Base-by-base conservation (phyloP, 2,329 filamentous ascomycete species). In the Cladobotryum mycophilum region DNA sequence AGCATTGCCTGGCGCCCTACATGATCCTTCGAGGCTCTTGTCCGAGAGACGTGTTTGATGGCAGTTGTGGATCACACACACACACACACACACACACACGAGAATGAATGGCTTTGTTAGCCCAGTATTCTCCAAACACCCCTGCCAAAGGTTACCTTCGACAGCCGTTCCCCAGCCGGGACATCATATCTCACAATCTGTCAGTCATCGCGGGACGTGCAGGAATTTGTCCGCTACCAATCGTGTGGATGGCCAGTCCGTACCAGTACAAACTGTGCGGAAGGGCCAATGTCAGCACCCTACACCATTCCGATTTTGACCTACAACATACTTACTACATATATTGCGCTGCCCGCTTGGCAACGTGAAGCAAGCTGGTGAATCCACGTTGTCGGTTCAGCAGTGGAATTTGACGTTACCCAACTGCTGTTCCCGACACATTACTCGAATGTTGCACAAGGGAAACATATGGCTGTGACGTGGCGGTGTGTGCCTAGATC, bases 201-300 rank as follows among this genome's bases (percentile, higher is more conserved):
- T 50, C 48, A 43, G 51, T 53, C 47, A 53, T 53, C 51, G 51
- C 42, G 38, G 51, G 51, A 53, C 22, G 38, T 50, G 47, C 51
- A 43, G 43, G 36, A 37, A 35, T 52, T 52, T 41, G 50, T 41
- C 49, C 46, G 50, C 41, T 52, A 49, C 50, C 50, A 49, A 49
- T 52, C 47, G 47, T 30, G 41, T 49, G 50, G 50, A 40, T 45
- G n/a, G 41, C 41, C 22, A 52, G 41, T 11, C 25, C 9, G 25
- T 30, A 30, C 13, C 41, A 35, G 41, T 43, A 15, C 38, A 48
- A 35, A 42, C 25, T 20, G 36, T 40, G 48, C 46, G 41, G 36
- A 37, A 49, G 15, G 40, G 13, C 45, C 49, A 51, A n/a, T 33
- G 17, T 12, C 41, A 47, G 25, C 35, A 38, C 38, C 45, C 40